phyloP scores from a whole-genome alignment of 306 rosid species.

The Carpinus fangiana region DNA sequence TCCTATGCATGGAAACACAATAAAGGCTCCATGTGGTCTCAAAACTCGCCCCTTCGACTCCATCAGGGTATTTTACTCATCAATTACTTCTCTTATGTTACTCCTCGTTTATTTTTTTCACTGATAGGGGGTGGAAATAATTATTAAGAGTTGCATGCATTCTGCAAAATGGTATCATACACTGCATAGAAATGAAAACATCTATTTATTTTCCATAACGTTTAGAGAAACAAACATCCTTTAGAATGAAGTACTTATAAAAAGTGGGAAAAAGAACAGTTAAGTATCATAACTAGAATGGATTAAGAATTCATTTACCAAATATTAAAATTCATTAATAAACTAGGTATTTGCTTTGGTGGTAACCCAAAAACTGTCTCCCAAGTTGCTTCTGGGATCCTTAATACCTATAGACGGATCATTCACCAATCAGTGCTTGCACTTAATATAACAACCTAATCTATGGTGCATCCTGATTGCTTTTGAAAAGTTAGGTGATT shows the following conservation, averaged over 20 bases:
- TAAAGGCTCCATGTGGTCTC: conserved; percentile 98
- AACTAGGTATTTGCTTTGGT: neutral
- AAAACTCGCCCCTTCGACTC: conserved; percentile 97
- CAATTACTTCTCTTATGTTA: neutral
- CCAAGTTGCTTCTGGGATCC: neutral
- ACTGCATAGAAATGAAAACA: neutral
- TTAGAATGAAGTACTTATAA: neutral
- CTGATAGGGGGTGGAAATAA: neutral
- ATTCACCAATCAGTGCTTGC: neutral
- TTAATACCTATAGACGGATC: neutral
- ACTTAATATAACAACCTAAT: neutral
- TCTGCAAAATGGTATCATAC: neutral
- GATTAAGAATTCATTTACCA: neutral
- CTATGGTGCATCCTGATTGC: neutral
- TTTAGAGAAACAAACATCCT: neutral
- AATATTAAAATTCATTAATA: neutral
- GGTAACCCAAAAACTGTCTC: neutral
- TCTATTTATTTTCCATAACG: neutral
- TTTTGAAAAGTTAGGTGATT: neutral
- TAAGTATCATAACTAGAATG: neutral
- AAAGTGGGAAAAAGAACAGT: neutral
- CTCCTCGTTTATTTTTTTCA: neutral
- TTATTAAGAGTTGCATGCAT: neutral
- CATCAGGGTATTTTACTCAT: conserved; percentile 66
- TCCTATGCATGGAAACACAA: conserved; percentile 99